Conservation (phyloP, 345 rosid genomes). For the Schrenkiella parvula region DNA sequence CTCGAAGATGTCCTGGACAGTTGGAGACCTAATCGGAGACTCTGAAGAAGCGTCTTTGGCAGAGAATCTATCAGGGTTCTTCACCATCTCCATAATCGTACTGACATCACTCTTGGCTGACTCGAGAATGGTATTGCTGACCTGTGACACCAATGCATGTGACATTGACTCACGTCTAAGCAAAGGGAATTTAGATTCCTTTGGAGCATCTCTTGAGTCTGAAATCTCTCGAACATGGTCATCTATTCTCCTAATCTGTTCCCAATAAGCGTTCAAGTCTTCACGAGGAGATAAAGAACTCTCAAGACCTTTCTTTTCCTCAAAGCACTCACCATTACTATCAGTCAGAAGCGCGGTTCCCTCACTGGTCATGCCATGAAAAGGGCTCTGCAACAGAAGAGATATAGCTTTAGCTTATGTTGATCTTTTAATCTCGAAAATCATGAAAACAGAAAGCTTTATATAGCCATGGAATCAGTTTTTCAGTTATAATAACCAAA, state of each 20-base stretch:
- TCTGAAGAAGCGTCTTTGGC: slow-evolving; percentile 24
- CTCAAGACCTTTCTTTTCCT: slow-evolving; percentile 35
- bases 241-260: slow-evolving; percentile 53
- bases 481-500: neutral
- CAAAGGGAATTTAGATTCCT: slow-evolving; percentile 22
- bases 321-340: slow-evolving; percentile 20
- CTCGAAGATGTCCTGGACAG: slow-evolving; percentile 62
- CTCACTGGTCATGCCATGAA: slow-evolving; percentile 20
- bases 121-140: slow-evolving; percentile 28
- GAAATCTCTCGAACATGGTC: slow-evolving; percentile 47
- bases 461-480: slow-evolving; percentile 9
- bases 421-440: neutral
- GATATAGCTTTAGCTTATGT: neutral
- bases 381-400: slow-evolving; percentile 27
- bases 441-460: neutral
- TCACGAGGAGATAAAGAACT: slow-evolving; percentile 34
- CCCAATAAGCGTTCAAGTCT: slow-evolving; percentile 49
- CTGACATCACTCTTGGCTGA: slow-evolving; percentile 25
- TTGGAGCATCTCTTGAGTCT: slow-evolving; percentile 35
- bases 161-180: slow-evolving; percentile 39
- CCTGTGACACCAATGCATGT: slow-evolving; percentile 37
- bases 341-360: slow-evolving; percentile 1
- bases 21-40: slow-evolving; percentile 9
- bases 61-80: slow-evolving; percentile 16
- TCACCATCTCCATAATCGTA: slow-evolving; percentile 32